A percentile compares a stretch with the other conserved stretches of the same genome.
Conservation (phyloP, 805 yeast genomes). For the Candida mattraensis region DNA sequence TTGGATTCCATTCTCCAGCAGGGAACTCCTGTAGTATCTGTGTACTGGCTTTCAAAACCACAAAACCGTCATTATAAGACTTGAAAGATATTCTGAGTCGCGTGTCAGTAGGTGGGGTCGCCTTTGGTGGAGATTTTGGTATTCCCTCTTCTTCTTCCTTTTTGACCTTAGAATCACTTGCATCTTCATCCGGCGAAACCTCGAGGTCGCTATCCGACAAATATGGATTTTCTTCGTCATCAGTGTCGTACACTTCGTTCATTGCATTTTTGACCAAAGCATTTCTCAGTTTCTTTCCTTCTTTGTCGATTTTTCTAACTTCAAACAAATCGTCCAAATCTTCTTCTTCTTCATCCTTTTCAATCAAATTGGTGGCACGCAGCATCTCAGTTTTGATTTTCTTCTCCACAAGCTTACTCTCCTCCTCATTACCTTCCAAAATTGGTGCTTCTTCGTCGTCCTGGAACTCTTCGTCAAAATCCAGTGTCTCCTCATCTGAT, state of each 20-base stretch:
- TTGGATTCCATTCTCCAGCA: slow-evolving; percentile 82
- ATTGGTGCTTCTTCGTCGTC: slow-evolving; percentile 99
- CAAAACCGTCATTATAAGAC: slow-evolving; percentile 47
- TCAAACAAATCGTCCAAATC: slow-evolving; percentile 72
- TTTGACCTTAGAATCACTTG: slow-evolving; percentile 31
- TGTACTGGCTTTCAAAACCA: slow-evolving; percentile 64
- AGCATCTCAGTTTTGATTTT: slow-evolving; percentile 83
- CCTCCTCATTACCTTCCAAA: slow-evolving; percentile 94
- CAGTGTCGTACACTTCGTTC: slow-evolving; percentile 84
- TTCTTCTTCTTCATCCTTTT: slow-evolving; percentile 64
- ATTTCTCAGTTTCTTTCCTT: slow-evolving; percentile 82
- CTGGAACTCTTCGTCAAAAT: slow-evolving; percentile 94
- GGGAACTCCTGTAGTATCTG: slow-evolving; percentile 67
- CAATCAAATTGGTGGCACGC: slow-evolving; percentile 69
- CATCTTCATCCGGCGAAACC: slow-evolving; percentile 45
- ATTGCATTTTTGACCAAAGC: slow-evolving; percentile 84
- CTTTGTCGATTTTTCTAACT: slow-evolving; percentile 75
- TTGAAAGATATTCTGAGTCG: slow-evolving; percentile 44
- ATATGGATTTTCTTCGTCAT: slow-evolving; percentile 76
- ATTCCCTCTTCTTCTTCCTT: slow-evolving; percentile 37
- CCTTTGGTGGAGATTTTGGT: slow-evolving; percentile 9
- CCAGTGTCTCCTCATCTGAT: slow-evolving; percentile 88
- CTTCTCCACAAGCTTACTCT: slow-evolving; percentile 83
- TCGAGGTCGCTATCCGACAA: slow-evolving; percentile 69
- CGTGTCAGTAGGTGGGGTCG: slow-evolving; percentile 14